Conservation (phyloP, 495 filamentous ascomycete genomes). For the Hypoxylon trugodes region DNA sequence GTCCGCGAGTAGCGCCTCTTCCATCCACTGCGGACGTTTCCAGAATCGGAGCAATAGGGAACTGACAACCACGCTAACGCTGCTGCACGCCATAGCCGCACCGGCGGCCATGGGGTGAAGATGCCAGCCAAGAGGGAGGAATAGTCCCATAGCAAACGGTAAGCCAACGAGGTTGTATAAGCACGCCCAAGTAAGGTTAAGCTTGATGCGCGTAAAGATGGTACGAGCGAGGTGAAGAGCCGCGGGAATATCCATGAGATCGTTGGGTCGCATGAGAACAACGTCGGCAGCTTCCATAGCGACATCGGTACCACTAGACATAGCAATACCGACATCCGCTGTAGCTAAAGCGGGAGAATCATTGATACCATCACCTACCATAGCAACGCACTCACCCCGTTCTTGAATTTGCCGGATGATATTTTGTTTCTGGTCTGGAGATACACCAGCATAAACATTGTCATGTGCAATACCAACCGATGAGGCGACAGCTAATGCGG, state of each 20-base stretch:
- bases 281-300: slow-evolving; percentile 98
- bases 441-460: slow-evolving; percentile 81
- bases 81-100: slow-evolving; percentile 90
- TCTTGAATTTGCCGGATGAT: slow-evolving; percentile 82
- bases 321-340: slow-evolving; percentile 90
- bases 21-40: slow-evolving; percentile 90
- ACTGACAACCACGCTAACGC: slow-evolving; percentile 87
- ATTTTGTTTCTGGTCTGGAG: slow-evolving; percentile 85
- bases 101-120: slow-evolving; percentile 95
- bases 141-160: slow-evolving; percentile 95
- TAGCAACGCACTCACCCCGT: slow-evolving; percentile 79
- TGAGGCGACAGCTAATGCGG: slow-evolving; percentile 81
- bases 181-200: slow-evolving; percentile 92
- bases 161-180: slow-evolving; percentile 92
- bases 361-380: slow-evolving; percentile 99
- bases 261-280: slow-evolving; percentile 91
- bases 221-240: slow-evolving; percentile 80
- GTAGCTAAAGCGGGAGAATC: slow-evolving; percentile 96
- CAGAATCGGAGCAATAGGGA: slow-evolving; percentile 87
- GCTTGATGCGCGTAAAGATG: slow-evolving; percentile 92
- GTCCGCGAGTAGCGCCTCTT: slow-evolving; percentile 70
- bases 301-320: slow-evolving; percentile 92
- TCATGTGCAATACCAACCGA: slow-evolving; percentile 80
- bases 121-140: slow-evolving; percentile 86
- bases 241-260: slow-evolving; percentile 90